Evolutionary conservation across 2,329 filamentous ascomycete species (phyloP).

Genomic region (Scytalidium sp.): DNA sequence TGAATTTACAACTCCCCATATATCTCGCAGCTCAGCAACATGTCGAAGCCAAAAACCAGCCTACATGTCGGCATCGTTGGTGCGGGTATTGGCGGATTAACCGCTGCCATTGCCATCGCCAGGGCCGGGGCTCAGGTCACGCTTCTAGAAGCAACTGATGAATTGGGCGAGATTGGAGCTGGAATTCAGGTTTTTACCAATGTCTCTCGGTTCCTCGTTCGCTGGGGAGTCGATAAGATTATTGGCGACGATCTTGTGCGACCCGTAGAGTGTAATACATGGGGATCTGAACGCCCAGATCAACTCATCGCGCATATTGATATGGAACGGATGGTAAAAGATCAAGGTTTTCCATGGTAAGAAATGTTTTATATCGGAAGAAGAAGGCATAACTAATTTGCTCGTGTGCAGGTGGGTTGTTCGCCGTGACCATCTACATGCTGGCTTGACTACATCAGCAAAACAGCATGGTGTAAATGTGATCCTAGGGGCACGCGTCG

Average conservation of each 20-base stretch:
- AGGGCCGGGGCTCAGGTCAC: conserved; percentile 23
- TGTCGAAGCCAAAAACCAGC: not conserved
- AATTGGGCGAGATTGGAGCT: conserved; percentile 31
- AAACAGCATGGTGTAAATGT: conserved; percentile 31
- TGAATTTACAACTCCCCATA: too few species aligned
- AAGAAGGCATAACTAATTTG: not conserved
- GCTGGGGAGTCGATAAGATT: not conserved
- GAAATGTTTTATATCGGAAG: not conserved
- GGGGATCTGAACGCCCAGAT: not conserved
- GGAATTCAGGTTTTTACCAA: conserved; percentile 11
- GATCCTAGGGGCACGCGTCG: conserved; percentile 32
- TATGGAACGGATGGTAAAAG: not conserved
- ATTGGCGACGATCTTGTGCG: not conserved
- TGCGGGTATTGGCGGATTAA: conserved; percentile 30
- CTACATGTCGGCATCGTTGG: conserved; percentile 27
- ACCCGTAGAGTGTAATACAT: not conserved
- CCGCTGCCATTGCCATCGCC: conserved; percentile 27
- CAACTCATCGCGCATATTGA: not conserved
- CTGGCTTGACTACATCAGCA: conserved; percentile 35
- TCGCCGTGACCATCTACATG: conserved; percentile 41
- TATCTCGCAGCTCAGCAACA: too few species aligned
- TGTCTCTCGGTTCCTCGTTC: not conserved
- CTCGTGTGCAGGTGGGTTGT: conserved; percentile 33
- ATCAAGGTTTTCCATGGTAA: not conserved
- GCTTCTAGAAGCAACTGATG: conserved; percentile 17